Evolutionary conservation across 352 stramenopile genomes (phyloP), one percentile per base, ranked within the genome.

Genomic region (Globisporangium spinosum): DNA sequence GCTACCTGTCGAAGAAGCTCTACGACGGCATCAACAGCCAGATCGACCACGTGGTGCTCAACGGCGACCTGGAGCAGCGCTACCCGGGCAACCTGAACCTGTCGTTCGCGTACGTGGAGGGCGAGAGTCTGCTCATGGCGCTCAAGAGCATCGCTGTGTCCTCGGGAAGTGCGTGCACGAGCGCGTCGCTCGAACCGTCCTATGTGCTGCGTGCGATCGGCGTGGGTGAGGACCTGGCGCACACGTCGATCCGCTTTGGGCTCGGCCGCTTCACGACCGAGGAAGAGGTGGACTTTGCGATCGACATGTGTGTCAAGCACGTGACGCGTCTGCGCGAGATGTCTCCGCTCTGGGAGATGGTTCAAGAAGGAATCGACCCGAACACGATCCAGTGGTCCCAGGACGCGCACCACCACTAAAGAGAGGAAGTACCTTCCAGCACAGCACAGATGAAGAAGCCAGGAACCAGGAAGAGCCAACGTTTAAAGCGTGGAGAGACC

Each of bases 361-460:
- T 99, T 51, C 97, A 99, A 83, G 98, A 99, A 83, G 98, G 98
- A 65, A 98, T 99, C 68, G 98, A 99, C 81, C 91, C 99, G n/a
- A 99, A 98, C 76, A 93, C 89, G 67, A 99, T 99, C 80, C 90
- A 99, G 83, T 99, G 98, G 98, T 97, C 87, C 45, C 97, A 99
- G 77, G 97, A 99, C 79, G 94, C 94, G 40, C 81, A 89, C 62
- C 80, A 86, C 61, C 65, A 75, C 40, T 62, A 40, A 32, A 32
- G 2, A 32, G 27, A 32, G 27, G 27, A 13, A 40, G 35, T 13
- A 40, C 35, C 15, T 32, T 32, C 3, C 27, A 32, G 27, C 0
- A 40, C 10, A 40, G 9, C 10, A 13, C 35, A 12, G 10, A 40
- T 40, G 35, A 40, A 15, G 35, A 35, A 35, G 32, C 32, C 7